phyloP scores from a whole-genome alignment of 2,329 filamentous ascomycete genomes.

The Fusarium caatingaense region DNA sequence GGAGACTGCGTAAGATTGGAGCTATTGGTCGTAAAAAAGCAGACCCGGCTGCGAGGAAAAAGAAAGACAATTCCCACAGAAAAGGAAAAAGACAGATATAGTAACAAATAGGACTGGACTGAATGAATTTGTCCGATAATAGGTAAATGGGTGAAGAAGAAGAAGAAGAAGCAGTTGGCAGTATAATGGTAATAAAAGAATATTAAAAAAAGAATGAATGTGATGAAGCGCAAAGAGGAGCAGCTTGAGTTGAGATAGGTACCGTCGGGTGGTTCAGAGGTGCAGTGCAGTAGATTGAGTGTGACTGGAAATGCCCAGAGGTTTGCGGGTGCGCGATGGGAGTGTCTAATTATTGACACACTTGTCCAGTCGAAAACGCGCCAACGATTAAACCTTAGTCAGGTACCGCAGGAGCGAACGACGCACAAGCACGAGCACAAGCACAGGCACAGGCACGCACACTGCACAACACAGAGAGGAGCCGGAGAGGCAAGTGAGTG shows the following conservation, averaged over 20 bases:
- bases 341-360: conserved; percentile 40
- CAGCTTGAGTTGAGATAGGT: conserved; percentile 18
- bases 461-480: conserved; percentile 28
- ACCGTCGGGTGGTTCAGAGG: conserved; percentile 12
- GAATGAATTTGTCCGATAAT: not conserved
- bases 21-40: conserved; percentile 33
- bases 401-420: conserved; percentile 29
- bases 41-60: conserved; percentile 45
- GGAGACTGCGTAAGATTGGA: conserved; percentile 43
- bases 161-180: not conserved
- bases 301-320: conserved; percentile 33
- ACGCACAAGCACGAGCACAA: conserved; percentile 20
- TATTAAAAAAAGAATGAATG: conserved; percentile 26
- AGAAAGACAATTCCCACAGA: conserved; percentile 27
- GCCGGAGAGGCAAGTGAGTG: not conserved
- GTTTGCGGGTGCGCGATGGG: conserved; percentile 18
- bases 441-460: conserved; percentile 7
- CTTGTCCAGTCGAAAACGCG: conserved; percentile 14
- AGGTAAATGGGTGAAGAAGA: not conserved
- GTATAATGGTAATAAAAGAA: conserved; percentile 1
- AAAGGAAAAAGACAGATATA: conserved; percentile 15
- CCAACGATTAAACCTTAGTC: conserved; percentile 28
- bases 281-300: conserved; percentile 5
- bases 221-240: conserved; percentile 11
- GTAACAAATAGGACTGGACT: not conserved